Conservation (phyloP, 345 rosid genomes). For the Melaleuca quinquenervia region DNA sequence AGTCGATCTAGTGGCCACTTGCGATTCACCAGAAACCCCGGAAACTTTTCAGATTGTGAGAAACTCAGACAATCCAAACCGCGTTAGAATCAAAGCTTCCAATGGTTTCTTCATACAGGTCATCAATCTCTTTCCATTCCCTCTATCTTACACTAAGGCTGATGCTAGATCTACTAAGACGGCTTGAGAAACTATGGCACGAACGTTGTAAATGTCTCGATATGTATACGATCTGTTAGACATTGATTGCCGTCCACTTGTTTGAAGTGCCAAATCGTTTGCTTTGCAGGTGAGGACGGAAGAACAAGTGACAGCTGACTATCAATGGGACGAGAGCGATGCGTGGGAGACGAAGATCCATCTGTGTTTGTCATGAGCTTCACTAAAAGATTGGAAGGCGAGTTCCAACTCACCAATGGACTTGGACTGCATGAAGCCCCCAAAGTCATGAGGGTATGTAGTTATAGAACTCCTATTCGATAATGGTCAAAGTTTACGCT, state of each 20-base stretch:
- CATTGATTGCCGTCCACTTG: background rate
- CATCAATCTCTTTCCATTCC: background rate
- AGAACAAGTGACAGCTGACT: background rate
- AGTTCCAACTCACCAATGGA: conserved; percentile 54
- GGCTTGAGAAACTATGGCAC: background rate
- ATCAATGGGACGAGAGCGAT: background rate
- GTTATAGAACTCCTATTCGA: background rate
- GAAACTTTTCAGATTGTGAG: conserved; percentile 40
- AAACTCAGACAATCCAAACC: conserved; percentile 7
- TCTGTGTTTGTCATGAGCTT: conserved; percentile 27
- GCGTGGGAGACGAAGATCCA: conserved; percentile 37
- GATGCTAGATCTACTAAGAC: background rate
- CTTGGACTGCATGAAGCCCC: conserved; percentile 35
- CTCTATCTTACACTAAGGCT: background rate
- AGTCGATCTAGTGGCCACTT: conserved; percentile 17
- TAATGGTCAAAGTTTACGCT: too few relatives aligned
- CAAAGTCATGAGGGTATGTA: conserved; percentile 31
- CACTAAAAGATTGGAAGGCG: conserved; percentile 21
- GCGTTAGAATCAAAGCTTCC: conserved; percentile 41
- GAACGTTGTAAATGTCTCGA: background rate
- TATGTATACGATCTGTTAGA: background rate
- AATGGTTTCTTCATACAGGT: conserved; percentile 47
- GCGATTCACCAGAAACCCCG: conserved; percentile 1
- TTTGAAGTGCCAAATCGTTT: background rate
- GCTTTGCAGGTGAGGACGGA: background rate